Evolutionary conservation across 768 basidiomycete species (phyloP).

Genomic region (Rhizopogon roseolus): DNA sequence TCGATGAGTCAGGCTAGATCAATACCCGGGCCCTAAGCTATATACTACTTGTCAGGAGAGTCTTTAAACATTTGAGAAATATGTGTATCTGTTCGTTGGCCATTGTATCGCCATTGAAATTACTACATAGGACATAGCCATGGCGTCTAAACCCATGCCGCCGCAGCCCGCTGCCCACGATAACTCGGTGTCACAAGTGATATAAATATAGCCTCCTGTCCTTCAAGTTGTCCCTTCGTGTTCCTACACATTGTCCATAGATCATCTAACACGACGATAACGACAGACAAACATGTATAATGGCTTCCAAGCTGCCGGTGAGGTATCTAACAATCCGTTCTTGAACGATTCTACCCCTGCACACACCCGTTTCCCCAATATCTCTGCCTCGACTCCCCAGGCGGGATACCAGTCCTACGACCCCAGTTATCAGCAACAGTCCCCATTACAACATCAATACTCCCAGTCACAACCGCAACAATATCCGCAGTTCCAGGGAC

Average conservation of each 20-base stretch:
- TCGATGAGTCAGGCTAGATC: constrained; percentile 7
- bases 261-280: background rate
- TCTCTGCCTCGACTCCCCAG: constrained; percentile 34
- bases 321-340: constrained; percentile 65
- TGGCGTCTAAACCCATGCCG: background rate
- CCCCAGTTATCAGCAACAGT: constrained; percentile 28
- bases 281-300: background rate
- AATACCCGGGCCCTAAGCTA: too few relatives aligned
- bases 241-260: background rate
- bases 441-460: constrained; percentile 30
- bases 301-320: background rate
- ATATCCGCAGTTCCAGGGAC: constrained; percentile 10
- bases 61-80: too few relatives aligned
- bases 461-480: constrained; percentile 25
- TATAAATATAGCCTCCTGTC: background rate
- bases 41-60: too few relatives aligned
- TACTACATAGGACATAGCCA: too few relatives aligned
- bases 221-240: too few relatives aligned
- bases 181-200: background rate
- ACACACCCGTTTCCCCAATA: constrained; percentile 60
- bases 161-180: background rate
- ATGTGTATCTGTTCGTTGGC: too few relatives aligned
- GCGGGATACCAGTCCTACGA: constrained; percentile 10
- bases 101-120: too few relatives aligned
- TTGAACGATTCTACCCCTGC: constrained; percentile 45